Conservation (phyloP, 345 rosid species). For the Eutrema heterophyllum region DNA sequence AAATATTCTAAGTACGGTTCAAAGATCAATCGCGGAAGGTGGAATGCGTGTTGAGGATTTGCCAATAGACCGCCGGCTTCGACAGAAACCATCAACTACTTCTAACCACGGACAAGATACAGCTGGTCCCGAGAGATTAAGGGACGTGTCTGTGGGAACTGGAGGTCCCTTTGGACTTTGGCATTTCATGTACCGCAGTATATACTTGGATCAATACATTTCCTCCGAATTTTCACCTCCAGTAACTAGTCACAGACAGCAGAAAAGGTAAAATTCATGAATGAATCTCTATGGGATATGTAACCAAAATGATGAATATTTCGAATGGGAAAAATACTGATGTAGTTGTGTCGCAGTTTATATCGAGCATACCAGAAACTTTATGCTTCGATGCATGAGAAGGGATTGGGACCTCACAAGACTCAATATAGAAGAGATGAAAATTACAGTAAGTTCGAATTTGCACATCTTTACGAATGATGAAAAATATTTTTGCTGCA, state of each 20-base stretch:
- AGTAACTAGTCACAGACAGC: slow-evolving; percentile 60
- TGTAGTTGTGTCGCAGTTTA: slow-evolving; percentile 49
- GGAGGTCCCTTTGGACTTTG: slow-evolving; percentile 97
- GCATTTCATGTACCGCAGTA: slow-evolving; percentile 97
- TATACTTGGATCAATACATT: slow-evolving; percentile 87
- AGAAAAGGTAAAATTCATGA: slow-evolving; percentile 60
- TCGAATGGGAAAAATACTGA: neutral
- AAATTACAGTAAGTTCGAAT: slow-evolving; percentile 51
- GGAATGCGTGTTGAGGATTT: slow-evolving; percentile 94
- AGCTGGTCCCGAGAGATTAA: slow-evolving; percentile 45
- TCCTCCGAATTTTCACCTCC: slow-evolving; percentile 92
- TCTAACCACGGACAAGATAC: slow-evolving; percentile 17
- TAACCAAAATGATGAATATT: neutral
- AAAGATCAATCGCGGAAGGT: slow-evolving; percentile 87
- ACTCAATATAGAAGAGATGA: slow-evolving; percentile 98
- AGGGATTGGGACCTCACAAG: slow-evolving; percentile 81
- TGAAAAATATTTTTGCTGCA: neutral
- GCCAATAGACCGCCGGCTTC: slow-evolving; percentile 55
- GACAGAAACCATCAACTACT: slow-evolving; percentile 36
- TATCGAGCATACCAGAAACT: slow-evolving; percentile 94
- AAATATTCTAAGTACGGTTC: slow-evolving; percentile 77
- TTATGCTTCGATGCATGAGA: slow-evolving; percentile 82
- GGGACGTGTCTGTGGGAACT: slow-evolving; percentile 53
- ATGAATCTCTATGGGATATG: neutral
- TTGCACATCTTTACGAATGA: neutral